Percentiles rank a stretch among this genome's conserved stretches.
Evolutionary conservation across 495 filamentous ascomycete genomes (phyloP).

Genomic region (Evernia prunastri): DNA sequence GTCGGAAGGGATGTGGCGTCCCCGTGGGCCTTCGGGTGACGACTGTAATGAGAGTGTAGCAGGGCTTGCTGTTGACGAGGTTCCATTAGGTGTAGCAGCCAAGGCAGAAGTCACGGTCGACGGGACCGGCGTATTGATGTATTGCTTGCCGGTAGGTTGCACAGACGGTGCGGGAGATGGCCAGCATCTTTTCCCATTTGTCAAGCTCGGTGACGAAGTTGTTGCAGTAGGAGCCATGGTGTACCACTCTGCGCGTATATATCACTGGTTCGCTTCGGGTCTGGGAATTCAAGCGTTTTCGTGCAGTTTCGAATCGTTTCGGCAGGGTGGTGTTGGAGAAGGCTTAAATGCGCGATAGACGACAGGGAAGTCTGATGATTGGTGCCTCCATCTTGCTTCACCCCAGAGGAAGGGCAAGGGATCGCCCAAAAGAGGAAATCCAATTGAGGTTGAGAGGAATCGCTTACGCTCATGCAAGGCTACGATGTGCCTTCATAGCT

Average conservation of each 20-base stretch:
- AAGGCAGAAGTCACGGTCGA: slow-evolving; percentile 24
- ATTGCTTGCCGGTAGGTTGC: slow-evolving; percentile 6
- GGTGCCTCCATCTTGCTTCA: slow-evolving; percentile 15
- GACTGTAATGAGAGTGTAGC: slow-evolving; percentile 45
- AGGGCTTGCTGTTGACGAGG: slow-evolving; percentile 37
- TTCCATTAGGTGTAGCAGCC: slow-evolving; percentile 15
- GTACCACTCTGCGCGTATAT: not conserved
- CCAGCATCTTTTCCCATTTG: slow-evolving; percentile 24
- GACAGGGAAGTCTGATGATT: slow-evolving; percentile 10
- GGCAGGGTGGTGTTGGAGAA: not conserved
- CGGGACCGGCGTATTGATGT: slow-evolving; percentile 20
- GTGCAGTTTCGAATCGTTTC: slow-evolving; percentile 9
- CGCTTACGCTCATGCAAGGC: slow-evolving; percentile 9
- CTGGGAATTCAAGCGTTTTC: slow-evolving; percentile 1
- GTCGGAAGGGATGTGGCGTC: slow-evolving; percentile 34
- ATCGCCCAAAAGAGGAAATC: not conserved
- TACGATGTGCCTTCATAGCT: slow-evolving; percentile 9
- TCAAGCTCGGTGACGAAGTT: slow-evolving; percentile 21
- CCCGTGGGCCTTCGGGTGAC: slow-evolving; percentile 46
- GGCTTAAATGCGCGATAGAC: slow-evolving; percentile 14
- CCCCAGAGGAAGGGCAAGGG: slow-evolving; percentile 7
- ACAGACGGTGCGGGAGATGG: slow-evolving; percentile 19
- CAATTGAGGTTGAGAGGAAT: not conserved
- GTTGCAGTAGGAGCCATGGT: slow-evolving; percentile 23
- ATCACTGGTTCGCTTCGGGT: slow-evolving; percentile 23